Evolutionary conservation across 148 eudicot genomes (phyloP).

Genomic region (Vaccinium macrocarpon): DNA sequence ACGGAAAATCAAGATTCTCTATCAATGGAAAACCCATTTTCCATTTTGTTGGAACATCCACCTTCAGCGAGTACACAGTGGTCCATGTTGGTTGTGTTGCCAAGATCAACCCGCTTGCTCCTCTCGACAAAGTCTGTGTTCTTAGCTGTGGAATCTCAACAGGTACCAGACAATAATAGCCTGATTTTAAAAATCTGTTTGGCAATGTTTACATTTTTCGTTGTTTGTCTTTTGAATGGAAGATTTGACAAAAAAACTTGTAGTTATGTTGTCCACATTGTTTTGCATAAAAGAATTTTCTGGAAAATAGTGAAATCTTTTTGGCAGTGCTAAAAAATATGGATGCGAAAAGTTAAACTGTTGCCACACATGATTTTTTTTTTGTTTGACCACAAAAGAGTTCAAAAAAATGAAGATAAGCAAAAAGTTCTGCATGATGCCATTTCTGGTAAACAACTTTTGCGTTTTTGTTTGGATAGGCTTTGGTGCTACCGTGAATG

Average conservation of each 20-base stretch:
- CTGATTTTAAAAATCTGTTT: background rate
- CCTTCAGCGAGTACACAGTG: slow-evolving; percentile 42
- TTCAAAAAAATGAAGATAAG: too few species aligned
- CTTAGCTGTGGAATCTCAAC: slow-evolving; percentile 45
- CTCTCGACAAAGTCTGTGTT: slow-evolving; percentile 35
- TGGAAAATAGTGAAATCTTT: too few species aligned
- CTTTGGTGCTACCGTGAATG: slow-evolving; percentile 77
- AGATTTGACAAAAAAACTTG: too few species aligned
- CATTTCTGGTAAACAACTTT: background rate
- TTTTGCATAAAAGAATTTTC: too few species aligned
- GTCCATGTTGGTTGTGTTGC: slow-evolving; percentile 32
- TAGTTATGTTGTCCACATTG: too few species aligned
- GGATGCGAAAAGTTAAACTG: too few species aligned
- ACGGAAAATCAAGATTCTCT: slow-evolving; percentile 34
- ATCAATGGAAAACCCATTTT: slow-evolving; percentile 32
- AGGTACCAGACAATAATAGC: slow-evolving; percentile 17
- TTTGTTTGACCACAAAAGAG: too few species aligned
- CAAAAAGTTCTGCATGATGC: background rate
- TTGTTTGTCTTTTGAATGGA: too few species aligned
- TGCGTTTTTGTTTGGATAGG: slow-evolving; percentile 34
- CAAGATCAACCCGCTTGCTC: slow-evolving; percentile 32
- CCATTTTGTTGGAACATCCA: slow-evolving; percentile 37
- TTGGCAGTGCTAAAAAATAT: too few species aligned
- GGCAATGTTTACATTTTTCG: background rate
- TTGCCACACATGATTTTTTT: too few species aligned